These are phyloP conservation scores for Pythium dissotocum DNA, from an alignment of 352 stramenopile species.

Conservation along the genomic window DNA sequence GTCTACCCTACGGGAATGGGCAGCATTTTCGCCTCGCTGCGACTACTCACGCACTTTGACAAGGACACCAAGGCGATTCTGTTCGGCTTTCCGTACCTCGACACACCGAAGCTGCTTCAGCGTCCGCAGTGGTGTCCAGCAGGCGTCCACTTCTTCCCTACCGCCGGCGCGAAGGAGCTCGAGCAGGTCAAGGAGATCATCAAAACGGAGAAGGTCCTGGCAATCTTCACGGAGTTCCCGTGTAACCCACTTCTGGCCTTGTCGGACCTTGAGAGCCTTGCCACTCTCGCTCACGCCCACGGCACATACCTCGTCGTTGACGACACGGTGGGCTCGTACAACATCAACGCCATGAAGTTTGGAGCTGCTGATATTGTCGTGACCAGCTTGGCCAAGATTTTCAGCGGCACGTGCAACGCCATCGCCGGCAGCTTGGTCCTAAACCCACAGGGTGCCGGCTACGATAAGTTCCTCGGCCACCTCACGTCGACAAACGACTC, in stretches of 20 bases:
- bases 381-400: conserved; percentile 94
- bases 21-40: conserved; percentile 83
- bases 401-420: conserved; percentile 89
- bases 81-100: conserved; percentile 93
- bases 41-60: conserved; percentile 56
- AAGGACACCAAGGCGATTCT: conserved; percentile 73
- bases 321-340: conserved; percentile 90
- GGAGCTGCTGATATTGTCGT: conserved; percentile 84
- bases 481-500: conserved; percentile 44
- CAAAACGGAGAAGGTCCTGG: conserved; percentile 71
- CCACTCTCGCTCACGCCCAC: conserved; percentile 81
- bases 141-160: conserved; percentile 91
- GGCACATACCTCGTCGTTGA: conserved; percentile 89
- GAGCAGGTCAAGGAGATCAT: conserved; percentile 67
- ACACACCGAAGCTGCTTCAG: conserved; percentile 92
- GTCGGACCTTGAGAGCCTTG: conserved; percentile 81
- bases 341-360: conserved; percentile 87
- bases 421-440: conserved; percentile 91
- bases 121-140: conserved; percentile 81
- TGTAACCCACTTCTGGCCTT: conserved; percentile 91
- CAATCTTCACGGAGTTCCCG: conserved; percentile 93
- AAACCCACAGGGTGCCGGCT: conserved; percentile 62
- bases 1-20: conserved; percentile 90
- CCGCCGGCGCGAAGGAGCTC: conserved; percentile 63
- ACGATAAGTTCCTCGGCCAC: conserved; percentile 44